Conservation (phyloP, 352 stramenopile genomes). For the Globisporangium irregulare region DNA sequence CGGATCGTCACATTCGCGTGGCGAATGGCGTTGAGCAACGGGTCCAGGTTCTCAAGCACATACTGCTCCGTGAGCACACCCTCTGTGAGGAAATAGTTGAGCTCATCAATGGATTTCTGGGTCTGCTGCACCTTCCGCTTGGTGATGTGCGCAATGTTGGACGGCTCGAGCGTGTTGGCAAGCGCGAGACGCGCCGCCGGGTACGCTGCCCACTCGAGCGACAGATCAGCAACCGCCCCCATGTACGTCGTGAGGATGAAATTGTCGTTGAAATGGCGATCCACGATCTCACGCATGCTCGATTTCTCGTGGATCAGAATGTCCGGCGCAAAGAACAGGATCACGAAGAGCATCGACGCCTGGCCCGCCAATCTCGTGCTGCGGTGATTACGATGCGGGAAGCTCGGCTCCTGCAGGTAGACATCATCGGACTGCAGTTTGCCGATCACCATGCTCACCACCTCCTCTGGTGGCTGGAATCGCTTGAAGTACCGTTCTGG, state of each 20-base stretch:
- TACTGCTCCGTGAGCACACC: slow-evolving; percentile 92
- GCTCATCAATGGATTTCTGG: slow-evolving; percentile 80
- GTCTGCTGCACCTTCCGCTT: slow-evolving; percentile 88
- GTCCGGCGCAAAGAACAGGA: slow-evolving; percentile 92
- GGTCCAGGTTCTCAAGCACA: slow-evolving; percentile 90
- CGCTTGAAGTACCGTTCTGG: slow-evolving; percentile 87
- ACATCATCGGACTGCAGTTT: slow-evolving; percentile 94
- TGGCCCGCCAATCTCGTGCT: slow-evolving; percentile 89
- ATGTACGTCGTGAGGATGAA: slow-evolving; percentile 96
- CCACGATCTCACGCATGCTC: slow-evolving; percentile 94
- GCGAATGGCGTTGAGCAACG: slow-evolving; percentile 89
- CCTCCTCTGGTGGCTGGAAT: slow-evolving; percentile 83
- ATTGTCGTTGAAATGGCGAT: slow-evolving; percentile 96
- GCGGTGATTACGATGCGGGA: slow-evolving; percentile 91
- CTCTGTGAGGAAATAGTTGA: slow-evolving; percentile 91
- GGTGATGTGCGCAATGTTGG: slow-evolving; percentile 88
- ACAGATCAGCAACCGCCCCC: slow-evolving; percentile 91
- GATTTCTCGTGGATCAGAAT: slow-evolving; percentile 91
- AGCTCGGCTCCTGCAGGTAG: slow-evolving; percentile 90
- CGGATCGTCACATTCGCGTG: slow-evolving; percentile 92
- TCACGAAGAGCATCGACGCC: slow-evolving; percentile 94
- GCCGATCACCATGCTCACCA: slow-evolving; percentile 92
- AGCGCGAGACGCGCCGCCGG: slow-evolving; percentile 87
- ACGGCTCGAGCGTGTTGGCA: slow-evolving; percentile 82
- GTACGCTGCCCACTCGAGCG: slow-evolving; percentile 91